Conservation (phyloP, 2,329 filamentous ascomycete species). For the Emmonsiellopsis sp. region DNA sequence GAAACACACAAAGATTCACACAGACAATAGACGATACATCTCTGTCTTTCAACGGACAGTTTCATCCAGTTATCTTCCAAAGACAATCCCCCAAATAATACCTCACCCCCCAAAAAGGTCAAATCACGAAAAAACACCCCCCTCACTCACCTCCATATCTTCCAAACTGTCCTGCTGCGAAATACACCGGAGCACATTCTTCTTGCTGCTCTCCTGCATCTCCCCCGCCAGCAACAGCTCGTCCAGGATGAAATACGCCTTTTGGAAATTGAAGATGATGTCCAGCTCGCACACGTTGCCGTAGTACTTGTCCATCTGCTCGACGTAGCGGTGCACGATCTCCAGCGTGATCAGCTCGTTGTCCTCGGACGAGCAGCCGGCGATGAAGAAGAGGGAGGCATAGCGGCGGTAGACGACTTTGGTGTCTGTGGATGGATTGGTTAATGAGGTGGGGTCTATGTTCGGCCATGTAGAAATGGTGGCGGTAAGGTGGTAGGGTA, state of each 20-base stretch:
- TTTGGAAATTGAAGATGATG: constrained; percentile 99
- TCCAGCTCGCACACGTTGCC: constrained; percentile 99
- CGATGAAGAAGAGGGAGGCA: constrained; percentile 98
- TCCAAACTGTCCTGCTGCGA: constrained; percentile 95
- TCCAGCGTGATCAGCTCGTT: constrained; percentile 98
- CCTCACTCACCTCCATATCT: constrained; percentile 88
- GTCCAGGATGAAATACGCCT: constrained; percentile 98
- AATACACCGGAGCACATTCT: constrained; percentile 94
- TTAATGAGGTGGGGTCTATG: constrained; percentile 4
- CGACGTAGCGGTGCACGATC: constrained; percentile 97
- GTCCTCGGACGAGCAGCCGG: constrained; percentile 90
- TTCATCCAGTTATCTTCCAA: too few species aligned
- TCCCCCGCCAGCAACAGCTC: constrained; percentile 91
- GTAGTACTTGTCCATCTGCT: constrained; percentile 99
- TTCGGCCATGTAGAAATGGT: too few species aligned
- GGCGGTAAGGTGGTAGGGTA: too few species aligned
- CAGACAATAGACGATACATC: too few species aligned
- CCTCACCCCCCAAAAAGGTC: too few species aligned
- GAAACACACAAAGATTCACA: not conserved
- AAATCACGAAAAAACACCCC: not conserved
- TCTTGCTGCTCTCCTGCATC: constrained; percentile 98
- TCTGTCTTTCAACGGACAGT: too few species aligned
- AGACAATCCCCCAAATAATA: too few species aligned
- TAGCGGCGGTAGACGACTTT: constrained; percentile 99
- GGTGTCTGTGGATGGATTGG: constrained; percentile 54